These are phyloP conservation scores for Scedosporium boydii DNA, from an alignment of 2,329 filamentous ascomycete genomes.

Conservation along the genomic window DNA sequence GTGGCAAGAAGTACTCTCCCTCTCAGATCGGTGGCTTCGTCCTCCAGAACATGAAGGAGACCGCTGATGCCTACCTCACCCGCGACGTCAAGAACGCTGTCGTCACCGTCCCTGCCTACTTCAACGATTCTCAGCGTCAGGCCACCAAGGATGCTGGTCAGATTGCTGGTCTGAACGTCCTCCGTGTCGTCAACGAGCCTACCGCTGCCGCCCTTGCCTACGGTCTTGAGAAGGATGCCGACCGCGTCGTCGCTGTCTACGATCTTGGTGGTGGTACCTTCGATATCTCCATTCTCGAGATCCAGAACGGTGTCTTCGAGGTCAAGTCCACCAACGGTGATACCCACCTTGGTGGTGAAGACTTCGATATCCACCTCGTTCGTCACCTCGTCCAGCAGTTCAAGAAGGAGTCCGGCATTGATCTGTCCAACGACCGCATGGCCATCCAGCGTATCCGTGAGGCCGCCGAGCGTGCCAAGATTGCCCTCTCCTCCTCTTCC, in stretches of 20 bases:
- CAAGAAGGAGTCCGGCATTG: conserved; percentile 90
- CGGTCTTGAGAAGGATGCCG: conserved; percentile 88
- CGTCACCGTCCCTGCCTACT: conserved; percentile 94
- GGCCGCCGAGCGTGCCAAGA: conserved; percentile 98
- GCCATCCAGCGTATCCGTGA: conserved; percentile 98
- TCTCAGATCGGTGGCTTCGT: conserved; percentile 98
- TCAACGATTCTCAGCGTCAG: conserved; percentile 97
- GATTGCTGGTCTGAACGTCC: conserved; percentile 90
- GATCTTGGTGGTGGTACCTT: conserved; percentile 98
- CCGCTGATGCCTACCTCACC: conserved; percentile 83
- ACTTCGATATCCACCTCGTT: conserved; percentile 92
- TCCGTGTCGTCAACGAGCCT: conserved; percentile 96
- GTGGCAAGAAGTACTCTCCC: conserved; percentile 91
- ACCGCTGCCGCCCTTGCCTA: conserved; percentile 94
- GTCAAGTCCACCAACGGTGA: conserved; percentile 99
- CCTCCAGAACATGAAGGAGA: conserved; percentile 99
- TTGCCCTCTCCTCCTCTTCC: conserved; percentile 88
- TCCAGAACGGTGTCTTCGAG: conserved; percentile 96
- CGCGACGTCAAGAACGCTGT: conserved; percentile 92
- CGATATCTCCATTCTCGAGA: conserved; percentile 96
- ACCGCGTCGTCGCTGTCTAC: conserved; percentile 88
- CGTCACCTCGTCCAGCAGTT: conserved; percentile 90
- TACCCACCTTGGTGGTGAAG: conserved; percentile 95
- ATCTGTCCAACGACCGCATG: conserved; percentile 89
- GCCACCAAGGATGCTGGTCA: conserved; percentile 97